Evolutionary conservation across 345 rosid genomes (phyloP), one percentile per base, ranked within the genome.

Genomic region (Toxicodendron radicans): DNA sequence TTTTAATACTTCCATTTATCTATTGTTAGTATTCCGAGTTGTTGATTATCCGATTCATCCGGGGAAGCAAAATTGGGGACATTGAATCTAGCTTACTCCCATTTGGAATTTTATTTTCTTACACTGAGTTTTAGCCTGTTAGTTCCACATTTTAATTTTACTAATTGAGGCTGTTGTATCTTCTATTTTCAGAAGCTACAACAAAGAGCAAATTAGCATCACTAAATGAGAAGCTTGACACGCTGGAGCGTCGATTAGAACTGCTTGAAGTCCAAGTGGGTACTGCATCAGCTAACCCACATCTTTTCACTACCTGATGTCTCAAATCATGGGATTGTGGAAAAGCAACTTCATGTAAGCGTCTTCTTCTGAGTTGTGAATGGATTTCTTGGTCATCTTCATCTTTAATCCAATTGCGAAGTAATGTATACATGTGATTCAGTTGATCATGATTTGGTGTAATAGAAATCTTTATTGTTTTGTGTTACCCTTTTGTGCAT

Each of bases 251-350:
- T 60, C 92, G 98, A 16, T 75, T 95, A 33, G 95, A 95, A 75
- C 82, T 93, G 72, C 91, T 95, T 4, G 98, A 95, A 76, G 95
- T 93, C 43, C 97, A 95, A 85, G 97, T 95, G 59, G 87, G 91
- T 76, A 93, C 95, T 38, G 96, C 97, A 4, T 85, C 97, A 2
- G 88, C 97, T 45, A 93, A 93, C 41, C 91, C 97, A 13, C 86
- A 95, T 82, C 87, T 95, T 65, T 93, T 93, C 58, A 83, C 79
- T 64, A 83, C 92, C 7, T 92, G 87, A 91, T 72, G 20, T 61
- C 30, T 9, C 61, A 18, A 30, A 32, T 43, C 7, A 3, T 68
- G 12, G 45, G 17, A 66, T 68, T 64, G 68, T 74, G 33, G 5
- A 60, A 48, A 45, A 30, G 10, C 27, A 18, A 8, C 62, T 73